Conservation (phyloP, 768 basidiomycete species). For the Hypholoma sublateritium region DNA sequence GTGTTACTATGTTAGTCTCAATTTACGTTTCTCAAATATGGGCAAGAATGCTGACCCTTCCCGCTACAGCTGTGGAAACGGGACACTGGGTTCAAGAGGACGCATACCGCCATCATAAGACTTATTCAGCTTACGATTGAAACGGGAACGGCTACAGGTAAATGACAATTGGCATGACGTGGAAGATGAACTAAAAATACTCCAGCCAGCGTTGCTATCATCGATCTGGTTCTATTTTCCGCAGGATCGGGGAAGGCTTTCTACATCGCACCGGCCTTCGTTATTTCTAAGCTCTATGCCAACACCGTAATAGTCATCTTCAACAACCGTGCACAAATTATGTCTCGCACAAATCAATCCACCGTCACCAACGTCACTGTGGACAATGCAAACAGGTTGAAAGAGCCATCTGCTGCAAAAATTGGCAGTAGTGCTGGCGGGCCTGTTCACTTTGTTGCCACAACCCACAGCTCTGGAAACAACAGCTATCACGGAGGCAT, state of each 20-base stretch:
- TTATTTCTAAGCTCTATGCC: constrained; percentile 23
- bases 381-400: background rate
- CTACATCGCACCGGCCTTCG: constrained; percentile 17
- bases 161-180: background rate
- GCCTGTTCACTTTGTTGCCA: constrained; percentile 4
- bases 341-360: constrained; percentile 2
- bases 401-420: background rate
- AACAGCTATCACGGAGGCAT: constrained; percentile 8
- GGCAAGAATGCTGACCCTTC: background rate
- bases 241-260: constrained; percentile 15
- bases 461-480: background rate
- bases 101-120: constrained; percentile 1
- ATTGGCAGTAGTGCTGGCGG: background rate
- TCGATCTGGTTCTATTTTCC: constrained; percentile 11
- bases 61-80: constrained; percentile 4
- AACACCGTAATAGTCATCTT: constrained; percentile 13
- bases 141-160: constrained; percentile 8
- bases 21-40: background rate
- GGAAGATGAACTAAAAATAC: too few species aligned
- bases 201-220: constrained; percentile 6
- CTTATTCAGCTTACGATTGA: constrained; percentile 6
- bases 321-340: constrained; percentile 8
- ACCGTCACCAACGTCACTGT: constrained; percentile 2
- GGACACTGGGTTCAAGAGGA: constrained; percentile 6
- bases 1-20: constrained; percentile 2